These are phyloP conservation scores for Coelastrella sp. DNA, from an alignment of 139 green algal species.

Conservation along the genomic window DNA sequence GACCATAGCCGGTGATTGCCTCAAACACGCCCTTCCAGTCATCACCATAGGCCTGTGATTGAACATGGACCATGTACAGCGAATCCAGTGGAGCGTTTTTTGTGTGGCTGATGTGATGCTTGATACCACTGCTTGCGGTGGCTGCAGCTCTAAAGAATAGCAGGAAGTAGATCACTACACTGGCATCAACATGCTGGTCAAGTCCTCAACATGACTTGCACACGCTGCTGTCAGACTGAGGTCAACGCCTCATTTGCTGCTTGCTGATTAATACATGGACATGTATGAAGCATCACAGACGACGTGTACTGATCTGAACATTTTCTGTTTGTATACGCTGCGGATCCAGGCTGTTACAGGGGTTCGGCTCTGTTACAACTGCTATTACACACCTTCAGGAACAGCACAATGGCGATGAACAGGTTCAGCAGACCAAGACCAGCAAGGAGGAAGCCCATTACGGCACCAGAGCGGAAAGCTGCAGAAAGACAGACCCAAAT, in stretches of 20 bases:
- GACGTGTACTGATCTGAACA: no score
- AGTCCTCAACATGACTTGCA: no score
- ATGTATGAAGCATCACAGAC: no score
- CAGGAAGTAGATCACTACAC: no score
- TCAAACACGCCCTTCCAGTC: slow-evolving; percentile 96
- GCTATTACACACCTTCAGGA: slow-evolving; percentile 57
- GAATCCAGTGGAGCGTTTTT: neutral
- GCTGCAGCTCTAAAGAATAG: neutral
- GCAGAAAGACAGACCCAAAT: neutral
- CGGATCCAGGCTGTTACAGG: neutral
- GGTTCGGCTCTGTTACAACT: neutral
- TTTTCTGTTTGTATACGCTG: neutral
- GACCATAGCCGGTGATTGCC: slow-evolving; percentile 96
- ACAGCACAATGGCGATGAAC: slow-evolving; percentile 86
- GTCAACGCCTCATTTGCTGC: no score
- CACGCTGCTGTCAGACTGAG: no score
- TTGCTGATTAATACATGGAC: no score
- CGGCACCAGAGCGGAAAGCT: slow-evolving; percentile 97
- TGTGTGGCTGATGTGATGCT: neutral
- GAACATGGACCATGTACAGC: neutral
- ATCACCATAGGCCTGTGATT: slow-evolving; percentile 83
- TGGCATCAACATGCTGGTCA: neutral
- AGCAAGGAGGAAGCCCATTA: slow-evolving; percentile 98
- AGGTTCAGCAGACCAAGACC: slow-evolving; percentile 91
- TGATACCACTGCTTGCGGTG: neutral